Evolutionary conservation across 2,329 filamentous ascomycete species (phyloP).

Genomic region (Colletotrichum australisinense): DNA sequence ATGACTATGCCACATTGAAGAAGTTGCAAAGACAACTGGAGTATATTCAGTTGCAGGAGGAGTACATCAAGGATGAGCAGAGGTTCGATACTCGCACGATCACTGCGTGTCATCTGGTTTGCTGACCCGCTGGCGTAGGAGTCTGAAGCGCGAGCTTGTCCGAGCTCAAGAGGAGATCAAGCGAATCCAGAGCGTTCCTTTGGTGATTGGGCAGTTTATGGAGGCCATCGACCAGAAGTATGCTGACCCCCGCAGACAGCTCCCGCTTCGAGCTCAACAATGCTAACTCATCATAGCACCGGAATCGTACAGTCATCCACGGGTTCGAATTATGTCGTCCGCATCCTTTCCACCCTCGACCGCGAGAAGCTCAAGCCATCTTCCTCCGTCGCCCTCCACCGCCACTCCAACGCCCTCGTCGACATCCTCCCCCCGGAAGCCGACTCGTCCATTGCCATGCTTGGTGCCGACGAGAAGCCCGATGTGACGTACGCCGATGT

Average conservation of each 20-base stretch:
- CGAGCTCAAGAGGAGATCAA: constrained; percentile 99
- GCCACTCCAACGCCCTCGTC: constrained; percentile 97
- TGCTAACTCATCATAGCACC: constrained; percentile 69
- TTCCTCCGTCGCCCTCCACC: constrained; percentile 95
- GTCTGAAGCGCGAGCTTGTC: constrained; percentile 95
- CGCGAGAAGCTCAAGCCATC: constrained; percentile 98
- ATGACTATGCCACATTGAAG: constrained; percentile 96
- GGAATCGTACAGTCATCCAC: constrained; percentile 99
- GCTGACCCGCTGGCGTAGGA: constrained; percentile 62
- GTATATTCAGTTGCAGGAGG: constrained; percentile 97
- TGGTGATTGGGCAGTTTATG: constrained; percentile 99
- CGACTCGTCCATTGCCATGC: constrained; percentile 98
- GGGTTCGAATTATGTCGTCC: constrained; percentile 98
- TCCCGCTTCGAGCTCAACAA: not conserved
- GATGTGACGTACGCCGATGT: constrained; percentile 98
- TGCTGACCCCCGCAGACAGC: constrained; percentile 42
- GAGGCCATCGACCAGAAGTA: constrained; percentile 99
- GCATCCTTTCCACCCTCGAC: constrained; percentile 97
- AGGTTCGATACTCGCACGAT: constrained; percentile 61
- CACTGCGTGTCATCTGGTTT: not conserved
- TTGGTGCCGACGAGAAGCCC: constrained; percentile 95
- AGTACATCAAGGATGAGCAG: constrained; percentile 99
- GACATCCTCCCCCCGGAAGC: constrained; percentile 99
- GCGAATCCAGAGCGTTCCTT: constrained; percentile 96
- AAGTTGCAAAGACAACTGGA: constrained; percentile 96